Evolutionary conservation across 2,329 filamentous ascomycete genomes (phyloP).

Genomic region (Xenosphaeropsis pyriputrescens): DNA sequence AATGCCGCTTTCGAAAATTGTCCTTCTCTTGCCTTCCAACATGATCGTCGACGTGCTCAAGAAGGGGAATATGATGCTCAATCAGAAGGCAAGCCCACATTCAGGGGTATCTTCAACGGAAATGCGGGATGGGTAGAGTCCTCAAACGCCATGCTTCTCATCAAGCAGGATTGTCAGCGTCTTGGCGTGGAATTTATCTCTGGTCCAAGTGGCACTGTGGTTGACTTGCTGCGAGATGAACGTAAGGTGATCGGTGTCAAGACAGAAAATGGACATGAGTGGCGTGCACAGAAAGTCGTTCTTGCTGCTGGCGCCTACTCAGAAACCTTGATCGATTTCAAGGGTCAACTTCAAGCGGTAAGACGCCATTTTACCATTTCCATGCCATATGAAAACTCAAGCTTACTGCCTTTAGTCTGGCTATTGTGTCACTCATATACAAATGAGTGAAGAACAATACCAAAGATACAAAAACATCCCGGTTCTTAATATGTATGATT

Average conservation of each 20-base stretch:
- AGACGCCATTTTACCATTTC: too few relatives aligned
- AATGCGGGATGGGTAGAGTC: conserved; percentile 2
- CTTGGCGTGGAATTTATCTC: neutral
- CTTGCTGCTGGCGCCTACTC: neutral
- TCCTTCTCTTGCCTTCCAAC: too few relatives aligned
- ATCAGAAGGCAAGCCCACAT: too few relatives aligned
- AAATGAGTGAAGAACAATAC: too few relatives aligned
- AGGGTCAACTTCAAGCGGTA: neutral
- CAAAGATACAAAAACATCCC: too few relatives aligned
- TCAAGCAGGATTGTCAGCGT: neutral
- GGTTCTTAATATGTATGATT: too few relatives aligned
- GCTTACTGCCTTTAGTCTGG: too few relatives aligned
- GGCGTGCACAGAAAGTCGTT: neutral
- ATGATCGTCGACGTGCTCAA: too few relatives aligned
- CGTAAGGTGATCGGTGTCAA: neutral
- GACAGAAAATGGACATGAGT: neutral
- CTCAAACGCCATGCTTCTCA: neutral
- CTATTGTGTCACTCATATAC: too few relatives aligned
- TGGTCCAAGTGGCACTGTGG: neutral
- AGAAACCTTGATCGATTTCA: neutral
- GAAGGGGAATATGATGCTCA: too few relatives aligned
- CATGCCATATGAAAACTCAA: too few relatives aligned
- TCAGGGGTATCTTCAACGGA: conserved; percentile 1
- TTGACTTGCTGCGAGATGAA: neutral
- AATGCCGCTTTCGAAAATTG: too few relatives aligned